phyloP scores from a whole-genome alignment of 2,329 filamentous ascomycete genomes.

The Stachybotrys echinatus region DNA sequence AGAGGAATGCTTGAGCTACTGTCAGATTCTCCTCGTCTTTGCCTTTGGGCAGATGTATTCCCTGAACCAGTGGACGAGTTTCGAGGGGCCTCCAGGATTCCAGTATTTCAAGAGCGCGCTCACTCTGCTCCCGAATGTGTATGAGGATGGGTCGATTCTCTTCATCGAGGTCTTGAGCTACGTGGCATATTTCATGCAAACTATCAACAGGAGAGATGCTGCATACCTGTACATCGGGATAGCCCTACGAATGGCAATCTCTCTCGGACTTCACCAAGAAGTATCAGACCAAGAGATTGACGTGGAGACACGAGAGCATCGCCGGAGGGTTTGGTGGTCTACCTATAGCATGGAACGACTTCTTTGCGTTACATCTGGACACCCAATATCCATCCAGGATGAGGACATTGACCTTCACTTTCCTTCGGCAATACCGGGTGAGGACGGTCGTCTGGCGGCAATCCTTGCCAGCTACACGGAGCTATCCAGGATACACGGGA shows the following conservation, averaged over 20 bases:
- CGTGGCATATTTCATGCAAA: conserved; percentile 53
- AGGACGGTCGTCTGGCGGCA: neutral
- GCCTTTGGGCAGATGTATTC: conserved; percentile 53
- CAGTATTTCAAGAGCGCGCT: conserved; percentile 48
- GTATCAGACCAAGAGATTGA: conserved; percentile 30
- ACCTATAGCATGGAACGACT: conserved; percentile 51
- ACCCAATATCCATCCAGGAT: conserved; percentile 49
- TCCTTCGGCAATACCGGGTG: neutral
- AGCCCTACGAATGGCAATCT: conserved; percentile 52
- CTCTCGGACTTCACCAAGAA: conserved; percentile 50
- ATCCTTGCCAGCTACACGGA: neutral
- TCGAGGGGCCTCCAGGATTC: conserved; percentile 49
- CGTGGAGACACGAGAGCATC: conserved; percentile 35
- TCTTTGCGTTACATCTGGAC: conserved; percentile 47
- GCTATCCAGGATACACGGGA: conserved; percentile 18
- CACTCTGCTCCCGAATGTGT: conserved; percentile 46
- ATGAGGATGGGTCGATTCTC: conserved; percentile 48
- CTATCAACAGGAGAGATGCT: conserved; percentile 48
- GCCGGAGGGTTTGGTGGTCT: conserved; percentile 51
- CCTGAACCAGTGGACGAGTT: conserved; percentile 49
- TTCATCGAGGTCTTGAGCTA: conserved; percentile 51
- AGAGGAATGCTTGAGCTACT: conserved; percentile 43
- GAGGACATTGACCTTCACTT: conserved; percentile 42
- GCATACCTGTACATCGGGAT: conserved; percentile 50
- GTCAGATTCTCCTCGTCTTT: conserved; percentile 46